Evolutionary conservation across 140 eudicot genomes (phyloP).

Genomic region (Oenanthe javanica): DNA sequence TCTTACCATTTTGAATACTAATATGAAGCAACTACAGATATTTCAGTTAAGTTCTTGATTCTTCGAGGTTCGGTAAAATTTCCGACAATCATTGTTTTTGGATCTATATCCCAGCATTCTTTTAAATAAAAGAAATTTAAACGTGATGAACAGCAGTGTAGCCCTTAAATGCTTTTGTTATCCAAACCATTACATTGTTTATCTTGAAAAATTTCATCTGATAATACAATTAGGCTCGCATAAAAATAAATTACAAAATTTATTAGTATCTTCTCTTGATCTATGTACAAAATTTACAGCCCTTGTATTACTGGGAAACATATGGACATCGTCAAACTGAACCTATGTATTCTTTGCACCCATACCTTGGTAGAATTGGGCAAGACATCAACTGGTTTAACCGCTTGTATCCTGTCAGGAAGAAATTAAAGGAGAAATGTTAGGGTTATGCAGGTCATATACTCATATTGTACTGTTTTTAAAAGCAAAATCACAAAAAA

Average conservation of each 20-base stretch:
- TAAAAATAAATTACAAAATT: background rate
- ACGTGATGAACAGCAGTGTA: background rate
- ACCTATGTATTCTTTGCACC: background rate
- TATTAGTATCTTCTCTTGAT: background rate
- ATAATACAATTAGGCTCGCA: background rate
- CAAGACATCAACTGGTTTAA: too few relatives aligned
- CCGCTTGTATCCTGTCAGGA: background rate
- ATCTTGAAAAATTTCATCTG: background rate
- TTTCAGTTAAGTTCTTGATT: background rate
- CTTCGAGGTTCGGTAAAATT: background rate
- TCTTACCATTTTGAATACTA: background rate
- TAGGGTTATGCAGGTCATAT: background rate
- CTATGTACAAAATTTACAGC: background rate
- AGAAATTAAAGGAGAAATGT: background rate
- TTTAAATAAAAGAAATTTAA: background rate
- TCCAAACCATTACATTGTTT: background rate
- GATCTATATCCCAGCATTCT: background rate
- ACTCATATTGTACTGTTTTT: background rate
- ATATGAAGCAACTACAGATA: background rate
- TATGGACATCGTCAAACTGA: background rate
- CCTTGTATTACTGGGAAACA: background rate
- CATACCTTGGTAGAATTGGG: background rate
- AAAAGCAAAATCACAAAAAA: background rate
- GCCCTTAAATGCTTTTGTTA: background rate
- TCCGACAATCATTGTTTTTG: background rate